A percentile compares a stretch with the other conserved stretches of the same genome.
Conservation (phyloP, 176 grass and related monocot species). For the Rhynchospora tenuis region DNA sequence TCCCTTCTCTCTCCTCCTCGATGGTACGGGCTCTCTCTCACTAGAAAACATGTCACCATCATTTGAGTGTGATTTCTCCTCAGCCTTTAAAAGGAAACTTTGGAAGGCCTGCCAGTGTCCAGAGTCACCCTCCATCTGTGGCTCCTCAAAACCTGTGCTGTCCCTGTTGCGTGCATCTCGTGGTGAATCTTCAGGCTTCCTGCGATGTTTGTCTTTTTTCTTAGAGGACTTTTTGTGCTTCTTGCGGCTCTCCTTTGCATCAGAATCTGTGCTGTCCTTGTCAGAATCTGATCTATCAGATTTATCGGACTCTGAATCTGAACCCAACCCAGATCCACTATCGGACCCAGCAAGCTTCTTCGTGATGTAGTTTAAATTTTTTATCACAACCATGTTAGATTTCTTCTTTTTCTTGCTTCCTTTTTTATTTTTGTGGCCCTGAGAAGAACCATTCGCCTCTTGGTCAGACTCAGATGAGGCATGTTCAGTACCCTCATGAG, state of each 20-base stretch:
- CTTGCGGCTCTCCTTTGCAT: conserved; percentile 38
- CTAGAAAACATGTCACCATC: conserved; percentile 58
- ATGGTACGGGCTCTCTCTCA: conserved; percentile 44
- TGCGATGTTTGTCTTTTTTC: conserved; percentile 63
- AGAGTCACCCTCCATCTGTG: conserved; percentile 36
- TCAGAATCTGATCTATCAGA: conserved; percentile 20
- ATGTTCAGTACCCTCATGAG: conserved; percentile 55
- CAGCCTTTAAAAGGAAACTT: conserved; percentile 72
- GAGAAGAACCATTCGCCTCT: conserved; percentile 30
- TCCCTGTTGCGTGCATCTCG: conserved; percentile 44
- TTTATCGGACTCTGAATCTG: conserved; percentile 38
- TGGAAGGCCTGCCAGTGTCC: conserved; percentile 96
- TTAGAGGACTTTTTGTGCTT: conserved; percentile 52
- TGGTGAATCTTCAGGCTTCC: conserved; percentile 31
- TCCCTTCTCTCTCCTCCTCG: conserved; percentile 44
- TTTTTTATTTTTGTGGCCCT: conserved; percentile 59
- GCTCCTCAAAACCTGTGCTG: conserved; percentile 32
- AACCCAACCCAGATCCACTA: conserved; percentile 52
- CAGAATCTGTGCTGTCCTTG: conserved; percentile 39
- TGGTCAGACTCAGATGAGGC: conserved; percentile 40
- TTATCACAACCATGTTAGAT: conserved; percentile 67
- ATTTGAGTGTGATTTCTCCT: conserved; percentile 61
- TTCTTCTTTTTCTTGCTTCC: conserved; percentile 69
- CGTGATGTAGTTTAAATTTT: conserved; percentile 82
- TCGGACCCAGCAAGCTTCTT: conserved; percentile 57